phyloP scores from a whole-genome alignment of 345 rosid species.

The Erodium maritimum region DNA sequence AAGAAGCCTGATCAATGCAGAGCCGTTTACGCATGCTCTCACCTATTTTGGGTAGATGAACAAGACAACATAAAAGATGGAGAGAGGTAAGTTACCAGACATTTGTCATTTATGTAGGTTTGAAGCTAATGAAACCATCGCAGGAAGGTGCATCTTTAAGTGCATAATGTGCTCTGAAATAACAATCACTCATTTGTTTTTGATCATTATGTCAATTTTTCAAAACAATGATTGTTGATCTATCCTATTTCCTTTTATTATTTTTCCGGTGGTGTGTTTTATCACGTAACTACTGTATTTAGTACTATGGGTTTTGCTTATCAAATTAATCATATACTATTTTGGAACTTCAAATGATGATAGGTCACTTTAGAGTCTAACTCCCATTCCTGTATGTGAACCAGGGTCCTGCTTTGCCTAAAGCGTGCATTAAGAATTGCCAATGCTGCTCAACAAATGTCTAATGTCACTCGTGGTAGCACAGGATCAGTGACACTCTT shows the following conservation, averaged over 20 bases:
- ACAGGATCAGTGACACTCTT: conserved; percentile 69
- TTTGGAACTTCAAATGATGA: background rate
- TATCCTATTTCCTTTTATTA: background rate
- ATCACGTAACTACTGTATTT: background rate
- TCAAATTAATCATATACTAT: background rate
- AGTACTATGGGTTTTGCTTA: background rate
- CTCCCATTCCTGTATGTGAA: conserved; percentile 2
- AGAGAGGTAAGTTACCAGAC: conserved; percentile 49
- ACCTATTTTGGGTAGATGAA: conserved; percentile 93
- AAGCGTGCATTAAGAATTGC: conserved; percentile 95
- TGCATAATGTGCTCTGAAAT: background rate
- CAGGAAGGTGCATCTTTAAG: background rate
- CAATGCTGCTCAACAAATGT: conserved; percentile 88
- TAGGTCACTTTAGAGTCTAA: background rate
- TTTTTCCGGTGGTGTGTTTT: background rate
- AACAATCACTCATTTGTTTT: background rate
- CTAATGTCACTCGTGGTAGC: conserved; percentile 61
- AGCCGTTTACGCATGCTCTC: conserved; percentile 93
- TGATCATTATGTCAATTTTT: background rate
- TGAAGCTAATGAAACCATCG: background rate
- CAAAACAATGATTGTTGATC: background rate
- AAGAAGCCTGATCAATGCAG: conserved; percentile 99
- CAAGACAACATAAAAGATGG: conserved; percentile 84
- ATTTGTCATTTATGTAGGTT: background rate
- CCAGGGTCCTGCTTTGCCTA: conserved; percentile 81